Conservation (phyloP, 2,329 filamentous ascomycete genomes). For the Sodiomyces alkalinus region DNA sequence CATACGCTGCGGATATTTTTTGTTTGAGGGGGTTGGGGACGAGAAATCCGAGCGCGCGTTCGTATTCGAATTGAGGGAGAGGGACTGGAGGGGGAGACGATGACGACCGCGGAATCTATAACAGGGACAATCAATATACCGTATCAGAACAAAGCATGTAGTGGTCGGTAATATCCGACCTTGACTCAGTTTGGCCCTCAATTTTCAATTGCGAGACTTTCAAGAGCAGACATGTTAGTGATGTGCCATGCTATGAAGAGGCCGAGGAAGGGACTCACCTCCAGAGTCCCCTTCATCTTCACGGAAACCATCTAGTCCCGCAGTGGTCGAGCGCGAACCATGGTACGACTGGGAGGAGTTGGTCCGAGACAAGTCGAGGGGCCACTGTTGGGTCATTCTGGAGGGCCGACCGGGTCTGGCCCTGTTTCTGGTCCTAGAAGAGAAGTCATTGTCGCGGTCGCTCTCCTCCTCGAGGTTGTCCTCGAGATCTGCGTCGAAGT, state of each 20-base stretch:
- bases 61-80: conserved; percentile 17
- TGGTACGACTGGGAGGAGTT: too few relatives aligned
- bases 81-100: conserved; percentile 18
- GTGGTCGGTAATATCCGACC: not conserved
- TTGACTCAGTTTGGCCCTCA: too few relatives aligned
- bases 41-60: conserved; percentile 21
- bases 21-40: conserved; percentile 13
- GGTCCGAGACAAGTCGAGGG: too few relatives aligned
- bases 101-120: conserved; percentile 17
- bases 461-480: not conserved
- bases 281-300: not conserved
- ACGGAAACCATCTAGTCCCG: conserved; percentile 5
- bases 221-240: too few relatives aligned
- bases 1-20: conserved; percentile 10
- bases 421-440: too few relatives aligned
- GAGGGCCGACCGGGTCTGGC: too few relatives aligned
- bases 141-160: conserved; percentile 1
- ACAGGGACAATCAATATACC: conserved; percentile 8
- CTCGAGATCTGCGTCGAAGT: not conserved
- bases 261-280: not conserved
- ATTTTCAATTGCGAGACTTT: too few relatives aligned
- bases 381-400: too few relatives aligned
- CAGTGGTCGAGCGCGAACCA: too few relatives aligned
- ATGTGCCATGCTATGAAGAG: not conserved
- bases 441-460: too few relatives aligned